Evolutionary conservation across 768 basidiomycete species (phyloP).

Genomic region (Phylloporus sp.): DNA sequence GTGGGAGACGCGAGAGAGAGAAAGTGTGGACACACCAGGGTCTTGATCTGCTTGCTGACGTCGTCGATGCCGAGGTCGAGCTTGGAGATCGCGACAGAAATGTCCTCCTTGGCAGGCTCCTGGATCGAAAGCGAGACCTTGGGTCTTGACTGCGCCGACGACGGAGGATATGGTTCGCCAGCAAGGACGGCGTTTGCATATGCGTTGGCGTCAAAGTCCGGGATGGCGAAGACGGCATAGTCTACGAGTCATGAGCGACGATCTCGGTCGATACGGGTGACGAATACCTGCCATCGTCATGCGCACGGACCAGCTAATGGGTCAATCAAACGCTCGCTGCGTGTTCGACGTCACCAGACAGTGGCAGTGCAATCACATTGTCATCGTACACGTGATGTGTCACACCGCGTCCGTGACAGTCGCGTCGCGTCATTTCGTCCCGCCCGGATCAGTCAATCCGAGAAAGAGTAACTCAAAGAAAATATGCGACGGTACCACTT

Average conservation of each 20-base stretch:
- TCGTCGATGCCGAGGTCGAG: slow-evolving; percentile 87
- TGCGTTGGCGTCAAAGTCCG: slow-evolving; percentile 80
- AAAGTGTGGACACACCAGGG: slow-evolving; percentile 49
- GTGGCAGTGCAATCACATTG: slow-evolving; percentile 20
- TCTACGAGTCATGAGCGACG: slow-evolving; percentile 38
- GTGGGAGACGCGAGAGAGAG: too few relatives aligned
- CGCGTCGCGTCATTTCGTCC: slow-evolving; percentile 20
- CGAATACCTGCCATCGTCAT: slow-evolving; percentile 21
- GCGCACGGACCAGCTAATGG: background rate
- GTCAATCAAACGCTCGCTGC: background rate
- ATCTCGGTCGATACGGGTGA: background rate
- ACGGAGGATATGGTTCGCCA: slow-evolving; percentile 66
- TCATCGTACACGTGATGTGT: slow-evolving; percentile 24
- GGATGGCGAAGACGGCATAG: slow-evolving; percentile 66
- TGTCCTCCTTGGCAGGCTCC: slow-evolving; percentile 74
- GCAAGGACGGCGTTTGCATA: slow-evolving; percentile 90
- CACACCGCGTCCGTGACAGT: slow-evolving; percentile 27
- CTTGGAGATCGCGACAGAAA: slow-evolving; percentile 84
- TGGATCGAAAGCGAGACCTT: slow-evolving; percentile 29
- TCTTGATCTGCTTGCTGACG: slow-evolving; percentile 84
- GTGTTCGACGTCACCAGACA: background rate
- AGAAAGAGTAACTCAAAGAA: slow-evolving; percentile 18
- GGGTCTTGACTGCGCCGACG: slow-evolving; percentile 23
- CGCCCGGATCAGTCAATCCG: background rate
- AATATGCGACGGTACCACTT: slow-evolving; percentile 8